phyloP scores from a whole-genome alignment of 768 basidiomycete species.

The Hygrophoropsis aurantiaca region DNA sequence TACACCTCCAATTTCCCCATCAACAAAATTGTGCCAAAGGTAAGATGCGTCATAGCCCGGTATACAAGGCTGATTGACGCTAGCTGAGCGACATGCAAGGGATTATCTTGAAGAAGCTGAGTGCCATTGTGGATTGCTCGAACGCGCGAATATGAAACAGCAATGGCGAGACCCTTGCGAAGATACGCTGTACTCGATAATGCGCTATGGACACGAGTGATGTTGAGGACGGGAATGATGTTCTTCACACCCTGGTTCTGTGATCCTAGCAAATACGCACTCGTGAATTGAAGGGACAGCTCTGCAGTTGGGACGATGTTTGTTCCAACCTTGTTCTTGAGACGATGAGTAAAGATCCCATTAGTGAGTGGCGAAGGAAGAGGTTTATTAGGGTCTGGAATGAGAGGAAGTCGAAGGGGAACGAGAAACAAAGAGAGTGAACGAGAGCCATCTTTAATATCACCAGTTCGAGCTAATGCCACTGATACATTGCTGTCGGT shows the following conservation, averaged over 20 bases:
- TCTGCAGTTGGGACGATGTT: constrained; percentile 75
- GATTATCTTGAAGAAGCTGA: constrained; percentile 50
- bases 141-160: constrained; percentile 61
- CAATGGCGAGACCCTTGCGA: constrained; percentile 63
- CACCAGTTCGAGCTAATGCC: constrained; percentile 72
- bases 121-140: constrained; percentile 54
- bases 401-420: constrained; percentile 55
- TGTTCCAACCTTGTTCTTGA: constrained; percentile 81
- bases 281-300: constrained; percentile 56
- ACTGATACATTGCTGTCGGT: constrained; percentile 74
- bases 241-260: constrained; percentile 61
- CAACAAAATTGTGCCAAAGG: constrained; percentile 56
- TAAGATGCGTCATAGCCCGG: constrained; percentile 62
- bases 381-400: constrained; percentile 41
- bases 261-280: constrained; percentile 63
- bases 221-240: constrained; percentile 73
- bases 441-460: constrained; percentile 53
- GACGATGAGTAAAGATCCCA: constrained; percentile 65
- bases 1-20: constrained; percentile 65
- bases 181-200: constrained; percentile 54
- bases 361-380: constrained; percentile 53
- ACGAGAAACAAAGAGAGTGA: constrained; percentile 75
- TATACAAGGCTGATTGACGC: constrained; percentile 62
- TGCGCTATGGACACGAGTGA: constrained; percentile 72
- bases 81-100: constrained; percentile 64